These are phyloP conservation scores for Diaporthe citriasiana DNA, from an alignment of 2,329 filamentous ascomycete species.

Conservation along the genomic window DNA sequence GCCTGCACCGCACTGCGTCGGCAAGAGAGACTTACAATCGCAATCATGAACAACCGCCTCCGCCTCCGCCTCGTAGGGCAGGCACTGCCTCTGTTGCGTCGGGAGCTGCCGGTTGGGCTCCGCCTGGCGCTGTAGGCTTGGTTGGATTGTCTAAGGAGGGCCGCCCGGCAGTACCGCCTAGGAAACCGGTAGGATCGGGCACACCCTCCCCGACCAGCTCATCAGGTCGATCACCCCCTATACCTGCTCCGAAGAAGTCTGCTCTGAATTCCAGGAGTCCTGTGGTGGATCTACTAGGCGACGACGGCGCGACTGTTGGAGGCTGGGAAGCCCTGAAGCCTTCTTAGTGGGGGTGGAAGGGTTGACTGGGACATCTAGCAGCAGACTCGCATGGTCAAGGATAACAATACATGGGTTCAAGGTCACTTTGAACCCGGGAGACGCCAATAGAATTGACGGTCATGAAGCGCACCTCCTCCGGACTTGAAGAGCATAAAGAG, in stretches of 20 bases:
- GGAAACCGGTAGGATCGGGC: slow-evolving; percentile 39
- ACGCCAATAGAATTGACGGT: neutral
- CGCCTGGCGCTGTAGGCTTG: slow-evolving; percentile 40
- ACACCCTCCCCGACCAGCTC: slow-evolving; percentile 8
- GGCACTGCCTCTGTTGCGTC: slow-evolving; percentile 34
- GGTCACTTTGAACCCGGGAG: neutral
- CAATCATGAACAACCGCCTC: slow-evolving; percentile 37
- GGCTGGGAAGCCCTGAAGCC: slow-evolving; percentile 71
- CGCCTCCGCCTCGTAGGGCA: slow-evolving; percentile 42
- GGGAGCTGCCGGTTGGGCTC: slow-evolving; percentile 33
- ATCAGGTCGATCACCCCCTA: slow-evolving; percentile 29
- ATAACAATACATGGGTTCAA: neutral
- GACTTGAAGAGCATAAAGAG: neutral
- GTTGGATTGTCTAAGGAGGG: slow-evolving; percentile 42
- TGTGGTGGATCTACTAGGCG: slow-evolving; percentile 62
- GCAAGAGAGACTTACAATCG: slow-evolving; percentile 30
- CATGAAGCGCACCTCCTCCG: neutral
- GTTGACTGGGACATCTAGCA: neutral
- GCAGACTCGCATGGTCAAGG: neutral
- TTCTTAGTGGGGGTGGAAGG: slow-evolving; percentile 36
- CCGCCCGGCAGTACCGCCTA: slow-evolving; percentile 43
- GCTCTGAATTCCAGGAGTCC: slow-evolving; percentile 50
- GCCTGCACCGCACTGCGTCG: slow-evolving; percentile 39
- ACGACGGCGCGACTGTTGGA: slow-evolving; percentile 61
- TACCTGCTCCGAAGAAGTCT: slow-evolving; percentile 45